Base-by-base conservation (phyloP, 192 early-diverging fungal species). In the Radiomyces spectabilis region DNA sequence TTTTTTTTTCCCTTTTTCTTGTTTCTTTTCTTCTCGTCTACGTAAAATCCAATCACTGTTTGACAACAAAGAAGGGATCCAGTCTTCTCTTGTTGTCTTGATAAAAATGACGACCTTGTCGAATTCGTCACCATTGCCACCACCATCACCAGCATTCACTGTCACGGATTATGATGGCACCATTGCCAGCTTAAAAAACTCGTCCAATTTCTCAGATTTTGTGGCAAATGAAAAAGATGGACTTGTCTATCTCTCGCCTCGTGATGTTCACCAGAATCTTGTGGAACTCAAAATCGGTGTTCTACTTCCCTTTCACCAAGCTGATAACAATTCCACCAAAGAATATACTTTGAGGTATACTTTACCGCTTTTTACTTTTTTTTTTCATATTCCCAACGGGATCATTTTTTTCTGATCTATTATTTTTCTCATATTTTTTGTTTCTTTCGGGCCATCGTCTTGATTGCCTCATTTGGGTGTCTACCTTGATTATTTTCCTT, bases 241-340 rank as follows among this genome's bases (percentile, higher is more conserved):
- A 6, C 24, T 10, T 45, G n/a, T n/a, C n/a, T 47, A 29, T 47
- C 4, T 24, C 29, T 3, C 8, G 10, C 2, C 45, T 47, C 33
- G 13, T 35, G 5, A 35, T 35, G 5, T 13, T 35, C 33, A 8
- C 33, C 13, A 5, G 5, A 5, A 8, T 35, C 13, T 8, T 35
- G n/a, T 16, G 10, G 7, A 13, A 25, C 19, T 19, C 5, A 49
- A 65, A 38, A 48, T 65, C 19, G 62, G 62, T 27, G 45, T 64
- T 24, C 24, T 64, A 31, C 26, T 64, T 18, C 62, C 62, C 16
- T 57, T 65, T 46, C 45, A 41, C 35, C 55, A 53, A 31, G 51
- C 46, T 27, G 41, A 46, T 41, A 38, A 53, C 29, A 65, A 46
- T n/a, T n/a, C n/a, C n/a, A n/a, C n/a, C n/a, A n/a, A n/a, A n/a